A percentile compares a stretch with the other conserved stretches of the same genome.
These are phyloP conservation scores for Knoxdaviesia capensis DNA, from an alignment of 2,329 filamentous ascomycete species.

Conservation along the genomic window DNA sequence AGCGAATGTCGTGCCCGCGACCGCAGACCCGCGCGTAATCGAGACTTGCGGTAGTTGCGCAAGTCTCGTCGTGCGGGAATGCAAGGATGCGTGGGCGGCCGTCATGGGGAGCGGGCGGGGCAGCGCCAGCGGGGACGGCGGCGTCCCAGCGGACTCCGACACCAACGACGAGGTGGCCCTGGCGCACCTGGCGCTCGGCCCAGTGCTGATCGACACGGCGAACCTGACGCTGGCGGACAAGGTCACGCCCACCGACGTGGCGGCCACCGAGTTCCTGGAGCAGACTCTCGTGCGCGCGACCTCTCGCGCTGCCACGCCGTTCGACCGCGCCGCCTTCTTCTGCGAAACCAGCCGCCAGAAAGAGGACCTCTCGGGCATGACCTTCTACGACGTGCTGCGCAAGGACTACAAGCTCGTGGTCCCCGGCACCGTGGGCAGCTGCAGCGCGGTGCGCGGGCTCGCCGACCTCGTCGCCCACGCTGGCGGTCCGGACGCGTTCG, in stretches of 20 bases:
- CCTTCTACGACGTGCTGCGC: slow-evolving; percentile 45
- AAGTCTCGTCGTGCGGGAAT: slow-evolving; percentile 45
- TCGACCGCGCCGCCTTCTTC: slow-evolving; percentile 36
- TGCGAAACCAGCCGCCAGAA: slow-evolving; percentile 42
- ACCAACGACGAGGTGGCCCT: slow-evolving; percentile 31
- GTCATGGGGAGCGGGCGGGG: slow-evolving; percentile 8
- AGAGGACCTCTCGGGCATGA: slow-evolving; percentile 40
- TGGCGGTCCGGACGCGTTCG: slow-evolving; percentile 21
- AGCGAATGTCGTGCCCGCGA: slow-evolving; percentile 30
- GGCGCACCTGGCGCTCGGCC: slow-evolving; percentile 45
- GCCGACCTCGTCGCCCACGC: slow-evolving; percentile 36
- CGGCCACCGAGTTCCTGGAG: slow-evolving; percentile 39
- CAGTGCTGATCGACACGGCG: slow-evolving; percentile 54
- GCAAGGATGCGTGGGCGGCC: slow-evolving; percentile 30
- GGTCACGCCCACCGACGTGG: slow-evolving; percentile 39
- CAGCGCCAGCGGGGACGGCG: background rate
- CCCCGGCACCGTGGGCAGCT: slow-evolving; percentile 35
- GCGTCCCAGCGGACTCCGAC: slow-evolving; percentile 6
- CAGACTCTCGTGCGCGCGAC: slow-evolving; percentile 12
- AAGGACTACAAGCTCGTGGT: slow-evolving; percentile 61
- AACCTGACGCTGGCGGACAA: slow-evolving; percentile 44
- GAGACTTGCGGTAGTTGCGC: slow-evolving; percentile 52
- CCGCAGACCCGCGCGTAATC: slow-evolving; percentile 37
- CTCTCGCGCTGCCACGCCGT: slow-evolving; percentile 10
- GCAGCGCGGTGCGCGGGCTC: slow-evolving; percentile 42